phyloP scores from a whole-genome alignment of 1,139 yeast genomes.

The Diutina siamensis region DNA sequence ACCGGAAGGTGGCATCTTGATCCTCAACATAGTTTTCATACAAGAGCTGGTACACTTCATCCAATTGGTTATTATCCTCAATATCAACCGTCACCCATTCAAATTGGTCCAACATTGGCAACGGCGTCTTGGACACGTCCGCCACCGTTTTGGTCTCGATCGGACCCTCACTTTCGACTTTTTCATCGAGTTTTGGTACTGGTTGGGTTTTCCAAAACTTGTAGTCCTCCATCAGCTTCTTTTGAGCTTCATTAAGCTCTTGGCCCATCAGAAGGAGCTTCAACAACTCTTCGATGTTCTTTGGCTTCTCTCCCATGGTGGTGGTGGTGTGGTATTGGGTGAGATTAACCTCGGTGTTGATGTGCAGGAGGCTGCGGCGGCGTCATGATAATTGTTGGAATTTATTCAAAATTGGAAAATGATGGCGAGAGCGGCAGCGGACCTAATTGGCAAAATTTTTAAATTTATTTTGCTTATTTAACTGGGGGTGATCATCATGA shows the following conservation, averaged over 20 bases:
- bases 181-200: constrained; percentile 66
- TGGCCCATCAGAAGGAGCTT: constrained; percentile 43
- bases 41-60: constrained; percentile 67
- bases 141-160: constrained; percentile 64
- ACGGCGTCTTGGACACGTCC: constrained; percentile 61
- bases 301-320: constrained; percentile 9
- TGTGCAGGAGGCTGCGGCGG: not conserved
- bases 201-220: constrained; percentile 99
- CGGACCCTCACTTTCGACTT: constrained; percentile 66
- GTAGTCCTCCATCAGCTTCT: constrained; percentile 72
- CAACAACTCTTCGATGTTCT: constrained; percentile 38
- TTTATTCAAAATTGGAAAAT: no score
- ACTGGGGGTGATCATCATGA: no score
- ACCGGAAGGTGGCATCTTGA: constrained; percentile 81
- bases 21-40: constrained; percentile 94
- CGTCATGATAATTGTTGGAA: no score
- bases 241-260: constrained; percentile 41
- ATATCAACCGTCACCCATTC: constrained; percentile 85
- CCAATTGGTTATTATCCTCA: constrained; percentile 41
- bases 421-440: no score
- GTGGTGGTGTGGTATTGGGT: not conserved
- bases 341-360: not conserved
- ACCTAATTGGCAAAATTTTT: no score
- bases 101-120: constrained; percentile 62
- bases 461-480: no score